Base-by-base conservation (phyloP, 1,139 yeast species). In the Hyphopichia khmerensis region DNA sequence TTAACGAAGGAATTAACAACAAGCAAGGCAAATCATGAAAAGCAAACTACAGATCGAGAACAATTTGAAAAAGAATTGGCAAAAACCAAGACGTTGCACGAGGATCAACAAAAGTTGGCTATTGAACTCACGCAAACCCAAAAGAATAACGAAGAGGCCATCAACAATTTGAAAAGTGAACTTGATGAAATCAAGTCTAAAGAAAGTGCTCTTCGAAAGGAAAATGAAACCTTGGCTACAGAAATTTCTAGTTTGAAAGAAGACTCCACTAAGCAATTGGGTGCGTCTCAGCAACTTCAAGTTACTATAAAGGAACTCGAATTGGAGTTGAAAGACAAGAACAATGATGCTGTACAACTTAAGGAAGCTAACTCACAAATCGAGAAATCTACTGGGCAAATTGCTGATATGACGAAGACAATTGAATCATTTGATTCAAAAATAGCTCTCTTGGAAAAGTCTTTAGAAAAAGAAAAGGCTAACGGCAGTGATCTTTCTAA, bases 361-460 rank as follows among this genome's bases (percentile, higher is more conserved):
- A 30, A 30, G n/a, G 33, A 30, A 14, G 17, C 17, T 4, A 6
- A 30, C 4, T 9, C 29, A 26, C 29, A 26, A 26, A 7, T 9
- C 10, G 29, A 11, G 4, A 4, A 26, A 26, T 26, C 29, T 8
- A 26, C 29, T 30, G 18, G 10, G n/a, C 9, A 30, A 7, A 10
- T 14, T 6, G 18, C 18, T 30, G 17, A 32, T 3, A 16, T 32
- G 23, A 32, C 21, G 3, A 26, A 31, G n/a, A 16, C 36, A n/a
- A 14, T 31, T 13, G 35, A 24, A 8, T 16, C 17, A 11, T 24
- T 37, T 7, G 17, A 38, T 9, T 21, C 16, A 9, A 35, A 42
- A 34, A 36, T 40, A 35, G 24, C 56, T 2, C 46, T 41, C 30
- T 49, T 70, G 17, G 70, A 67, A 43, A 66, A 56, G 24, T 37